These are phyloP conservation scores for Trichosanthes truncata DNA, from an alignment of 306 rosid genomes.

Conservation along the genomic window DNA sequence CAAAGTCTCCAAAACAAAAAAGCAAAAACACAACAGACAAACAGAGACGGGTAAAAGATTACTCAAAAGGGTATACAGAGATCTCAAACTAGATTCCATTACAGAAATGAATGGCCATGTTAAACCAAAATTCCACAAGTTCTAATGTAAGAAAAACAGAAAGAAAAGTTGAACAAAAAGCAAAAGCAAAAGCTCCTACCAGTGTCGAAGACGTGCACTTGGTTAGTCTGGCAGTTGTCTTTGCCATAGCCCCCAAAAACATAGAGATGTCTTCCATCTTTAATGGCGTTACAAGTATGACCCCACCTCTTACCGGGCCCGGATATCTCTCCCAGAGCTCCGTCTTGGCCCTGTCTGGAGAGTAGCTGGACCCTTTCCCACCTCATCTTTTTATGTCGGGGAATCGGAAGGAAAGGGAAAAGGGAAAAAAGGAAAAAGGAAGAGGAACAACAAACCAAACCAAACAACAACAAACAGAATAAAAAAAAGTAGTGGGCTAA, in stretches of 20 bases:
- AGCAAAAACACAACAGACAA: neutral
- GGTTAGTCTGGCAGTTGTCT: conserved; percentile 92
- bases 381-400: conserved; percentile 49
- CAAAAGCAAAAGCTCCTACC: conserved; percentile 22
- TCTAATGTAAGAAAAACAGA: neutral
- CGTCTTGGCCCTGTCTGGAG: conserved; percentile 34
- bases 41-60: neutral
- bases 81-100: conserved; percentile 8
- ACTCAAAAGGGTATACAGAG: neutral
- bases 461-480: neutral
- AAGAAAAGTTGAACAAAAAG: neutral
- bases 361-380: conserved; percentile 69
- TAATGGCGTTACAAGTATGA: conserved; percentile 90
- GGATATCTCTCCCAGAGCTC: conserved; percentile 23
- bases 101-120: conserved; percentile 20
- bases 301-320: conserved; percentile 99
- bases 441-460: too few species aligned
- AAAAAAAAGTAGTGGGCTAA: conserved; percentile 9
- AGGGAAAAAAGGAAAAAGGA: neutral
- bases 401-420: conserved; percentile 13
- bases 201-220: conserved; percentile 83
- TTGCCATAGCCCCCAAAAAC: conserved; percentile 94
- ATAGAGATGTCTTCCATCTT: conserved; percentile 76
- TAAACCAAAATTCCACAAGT: conserved; percentile 11
- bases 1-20: neutral